Conservation (phyloP, 768 basidiomycete genomes). For the Suillus spraguei region DNA sequence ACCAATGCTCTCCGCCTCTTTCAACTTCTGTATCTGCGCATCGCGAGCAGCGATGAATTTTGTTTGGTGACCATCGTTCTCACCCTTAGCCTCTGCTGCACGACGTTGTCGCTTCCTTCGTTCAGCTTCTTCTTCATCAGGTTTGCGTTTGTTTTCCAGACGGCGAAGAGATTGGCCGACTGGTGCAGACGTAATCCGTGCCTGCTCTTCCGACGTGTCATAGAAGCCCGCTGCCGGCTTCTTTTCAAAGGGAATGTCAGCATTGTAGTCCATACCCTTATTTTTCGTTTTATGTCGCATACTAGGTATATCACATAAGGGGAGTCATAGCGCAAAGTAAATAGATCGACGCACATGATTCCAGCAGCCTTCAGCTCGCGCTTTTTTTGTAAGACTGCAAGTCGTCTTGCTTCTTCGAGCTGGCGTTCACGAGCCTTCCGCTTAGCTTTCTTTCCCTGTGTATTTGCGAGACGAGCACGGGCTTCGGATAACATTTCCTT, state of each 20-base stretch:
- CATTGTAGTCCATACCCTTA: slow-evolving; percentile 99
- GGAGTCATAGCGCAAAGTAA: slow-evolving; percentile 7
- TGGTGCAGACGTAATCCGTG: slow-evolving; percentile 82
- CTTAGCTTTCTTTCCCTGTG: slow-evolving; percentile 99
- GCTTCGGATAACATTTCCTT: slow-evolving; percentile 99
- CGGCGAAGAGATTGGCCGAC: slow-evolving; percentile 89
- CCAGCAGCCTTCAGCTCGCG: slow-evolving; percentile 97
- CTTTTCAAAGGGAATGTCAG: slow-evolving; percentile 99
- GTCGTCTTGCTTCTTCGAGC: slow-evolving; percentile 90
- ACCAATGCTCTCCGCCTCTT: slow-evolving; percentile 96
- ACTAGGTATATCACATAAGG: slow-evolving; percentile 38
- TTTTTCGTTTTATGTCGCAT: slow-evolving; percentile 94
- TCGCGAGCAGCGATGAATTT: slow-evolving; percentile 97
- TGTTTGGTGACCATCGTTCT: slow-evolving; percentile 67
- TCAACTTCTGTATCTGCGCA: slow-evolving; percentile 96
- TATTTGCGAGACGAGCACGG: slow-evolving; percentile 95
- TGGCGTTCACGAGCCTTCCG: slow-evolving; percentile 98
- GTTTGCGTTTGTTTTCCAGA: slow-evolving; percentile 94
- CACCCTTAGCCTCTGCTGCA: slow-evolving; percentile 61
- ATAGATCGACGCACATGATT: slow-evolving; percentile 70
- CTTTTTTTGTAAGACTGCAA: slow-evolving; percentile 97
- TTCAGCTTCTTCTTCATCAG: slow-evolving; percentile 93
- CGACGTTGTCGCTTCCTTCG: slow-evolving; percentile 87
- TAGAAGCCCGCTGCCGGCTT: slow-evolving; percentile 95
- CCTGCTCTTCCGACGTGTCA: slow-evolving; percentile 93